Evolutionary conservation across 129 eudicot species (phyloP).

Genomic region (Flaveria ramosissima): DNA sequence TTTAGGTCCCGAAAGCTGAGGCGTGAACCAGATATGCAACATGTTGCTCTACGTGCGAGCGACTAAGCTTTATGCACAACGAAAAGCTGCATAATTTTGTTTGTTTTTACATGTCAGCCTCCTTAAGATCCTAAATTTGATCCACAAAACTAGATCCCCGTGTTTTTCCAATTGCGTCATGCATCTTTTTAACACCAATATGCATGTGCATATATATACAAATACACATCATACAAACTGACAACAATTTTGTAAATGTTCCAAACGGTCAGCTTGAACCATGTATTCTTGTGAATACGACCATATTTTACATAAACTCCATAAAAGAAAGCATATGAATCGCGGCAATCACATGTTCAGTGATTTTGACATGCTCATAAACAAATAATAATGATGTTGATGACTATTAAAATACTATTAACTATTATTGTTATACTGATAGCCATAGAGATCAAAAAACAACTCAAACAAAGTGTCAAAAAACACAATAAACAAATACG

Average conservation of each 20-base stretch:
- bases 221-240: background rate
- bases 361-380: constrained; percentile 22
- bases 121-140: background rate
- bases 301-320: background rate
- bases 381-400: constrained; percentile 15
- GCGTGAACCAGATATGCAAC: no score
- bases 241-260: background rate
- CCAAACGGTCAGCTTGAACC: background rate
- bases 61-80: background rate
- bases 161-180: no score
- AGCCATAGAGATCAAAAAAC: constrained; percentile 23
- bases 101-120: background rate
- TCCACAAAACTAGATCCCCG: background rate
- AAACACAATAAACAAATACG: constrained; percentile 16
- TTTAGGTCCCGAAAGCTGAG: no score
- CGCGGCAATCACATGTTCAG: constrained; percentile 7
- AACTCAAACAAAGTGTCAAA: constrained; percentile 27
- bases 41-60: background rate
- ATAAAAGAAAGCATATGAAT: background rate
- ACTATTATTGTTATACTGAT: constrained; percentile 2
- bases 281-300: background rate
- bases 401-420: background rate
- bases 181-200: no score
- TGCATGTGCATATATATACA: background rate
- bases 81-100: background rate